phyloP scores from a whole-genome alignment of 139 green algal species.

The Diplosphaera chodatii region DNA sequence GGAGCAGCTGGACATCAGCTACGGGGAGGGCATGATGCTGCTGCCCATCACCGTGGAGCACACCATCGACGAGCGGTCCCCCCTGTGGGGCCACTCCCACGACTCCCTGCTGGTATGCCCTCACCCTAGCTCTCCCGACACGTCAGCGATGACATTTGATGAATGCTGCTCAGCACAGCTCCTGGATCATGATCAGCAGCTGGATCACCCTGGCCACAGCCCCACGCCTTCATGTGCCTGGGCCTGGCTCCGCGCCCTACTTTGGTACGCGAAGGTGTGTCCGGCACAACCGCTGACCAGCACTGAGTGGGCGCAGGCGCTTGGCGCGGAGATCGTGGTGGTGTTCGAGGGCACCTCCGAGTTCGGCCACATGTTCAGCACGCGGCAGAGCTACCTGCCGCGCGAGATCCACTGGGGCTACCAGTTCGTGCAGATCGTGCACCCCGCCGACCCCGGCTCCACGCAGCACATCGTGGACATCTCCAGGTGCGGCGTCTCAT shows the following conservation, averaged over 20 bases:
- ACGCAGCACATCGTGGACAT: constrained; percentile 61
- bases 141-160: no score
- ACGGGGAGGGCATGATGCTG: constrained; percentile 58
- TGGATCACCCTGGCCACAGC: no score
- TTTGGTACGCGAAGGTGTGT: no score
- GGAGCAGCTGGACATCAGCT: constrained; percentile 24
- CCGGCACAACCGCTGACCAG: no score
- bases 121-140: no score
- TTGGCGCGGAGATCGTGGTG: constrained; percentile 75
- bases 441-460: constrained; percentile 10
- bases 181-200: background rate
- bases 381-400: constrained; percentile 69
- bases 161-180: background rate
- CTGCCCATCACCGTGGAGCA: constrained; percentile 78
- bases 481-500: no score
- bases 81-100: constrained; percentile 70
- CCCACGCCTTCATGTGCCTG: no score
- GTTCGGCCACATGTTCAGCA: constrained; percentile 77
- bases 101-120: constrained; percentile 48
- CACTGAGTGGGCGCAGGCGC: no score
- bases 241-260: no score
- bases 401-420: constrained; percentile 76
- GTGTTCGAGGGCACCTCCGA: constrained; percentile 73
- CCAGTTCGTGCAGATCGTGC: constrained; percentile 45
- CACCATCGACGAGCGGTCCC: constrained; percentile 76